Conservation (phyloP, 352 stramenopile genomes). For the Pythium scleroteichum region DNA sequence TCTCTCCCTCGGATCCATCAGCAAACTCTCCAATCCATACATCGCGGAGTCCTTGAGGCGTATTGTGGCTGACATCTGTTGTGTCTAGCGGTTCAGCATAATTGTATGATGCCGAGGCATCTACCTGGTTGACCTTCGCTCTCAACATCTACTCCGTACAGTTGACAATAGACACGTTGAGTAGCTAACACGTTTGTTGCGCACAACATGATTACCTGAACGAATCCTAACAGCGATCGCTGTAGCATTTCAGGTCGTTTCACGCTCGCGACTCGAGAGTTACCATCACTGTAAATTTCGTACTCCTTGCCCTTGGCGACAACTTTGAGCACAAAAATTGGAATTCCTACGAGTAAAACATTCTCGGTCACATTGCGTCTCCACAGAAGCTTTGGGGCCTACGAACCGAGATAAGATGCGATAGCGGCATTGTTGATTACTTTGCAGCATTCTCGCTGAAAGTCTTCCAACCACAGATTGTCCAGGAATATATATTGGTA, state of each 20-base stretch:
- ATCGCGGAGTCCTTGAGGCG: no score
- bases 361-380: no score
- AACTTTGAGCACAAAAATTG: conserved; percentile 78
- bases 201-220: conserved; percentile 36
- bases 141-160: no score
- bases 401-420: conserved; percentile 32
- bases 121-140: no score
- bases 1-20: no score
- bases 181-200: background rate
- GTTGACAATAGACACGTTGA: no score
- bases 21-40: no score
- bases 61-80: no score
- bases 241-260: conserved; percentile 41
- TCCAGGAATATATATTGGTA: conserved; percentile 76
- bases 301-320: conserved; percentile 32
- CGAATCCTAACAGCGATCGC: conserved; percentile 41
- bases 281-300: conserved; percentile 34
- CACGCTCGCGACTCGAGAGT: conserved; percentile 31
- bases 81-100: no score
- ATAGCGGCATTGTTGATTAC: conserved; percentile 44
- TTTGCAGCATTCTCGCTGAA: conserved; percentile 48
- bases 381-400: conserved; percentile 1
- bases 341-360: conserved; percentile 72
- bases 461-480: conserved; percentile 62
- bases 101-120: no score